Conservation (phyloP, 2,329 filamentous ascomycete species). For the Cryphonectria nitschkei region DNA sequence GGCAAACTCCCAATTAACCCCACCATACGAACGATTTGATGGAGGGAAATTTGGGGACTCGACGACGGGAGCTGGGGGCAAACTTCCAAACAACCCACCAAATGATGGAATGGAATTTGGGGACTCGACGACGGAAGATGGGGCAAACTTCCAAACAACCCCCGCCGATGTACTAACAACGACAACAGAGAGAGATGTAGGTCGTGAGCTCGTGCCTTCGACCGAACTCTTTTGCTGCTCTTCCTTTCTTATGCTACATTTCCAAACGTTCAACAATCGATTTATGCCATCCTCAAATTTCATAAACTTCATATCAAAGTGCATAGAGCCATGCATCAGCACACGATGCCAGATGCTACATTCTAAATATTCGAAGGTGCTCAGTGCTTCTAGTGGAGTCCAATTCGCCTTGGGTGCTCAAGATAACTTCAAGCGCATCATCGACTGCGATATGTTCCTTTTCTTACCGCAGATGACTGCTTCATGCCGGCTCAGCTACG, state of each 20-base stretch:
- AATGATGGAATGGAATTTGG: not conserved
- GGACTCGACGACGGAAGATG: not conserved
- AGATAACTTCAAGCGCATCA: not conserved
- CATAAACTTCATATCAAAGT: not conserved
- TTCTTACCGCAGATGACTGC: not conserved
- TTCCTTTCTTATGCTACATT: not conserved
- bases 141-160: not conserved
- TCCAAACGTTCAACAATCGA: not conserved
- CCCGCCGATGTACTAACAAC: not conserved
- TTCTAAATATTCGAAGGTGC: not conserved
- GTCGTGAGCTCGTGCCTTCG: not conserved
- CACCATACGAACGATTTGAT: too few species aligned
- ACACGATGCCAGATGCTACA: not conserved
- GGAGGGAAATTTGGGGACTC: too few species aligned
- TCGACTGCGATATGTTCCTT: not conserved
- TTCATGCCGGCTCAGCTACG: not conserved
- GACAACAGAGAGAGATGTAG: not conserved
- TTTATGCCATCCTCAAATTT: not conserved
- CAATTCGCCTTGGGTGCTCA: too few species aligned
- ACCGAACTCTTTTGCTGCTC: not conserved
- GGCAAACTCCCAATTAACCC: too few species aligned
- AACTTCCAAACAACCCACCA: not conserved
- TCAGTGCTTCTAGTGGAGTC: not conserved
- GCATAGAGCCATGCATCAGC: not conserved
- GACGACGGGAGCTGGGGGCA: too few species aligned